Evolutionary conservation across 305 asterid species (phyloP).

Genomic region (Euphrasia arctica): DNA sequence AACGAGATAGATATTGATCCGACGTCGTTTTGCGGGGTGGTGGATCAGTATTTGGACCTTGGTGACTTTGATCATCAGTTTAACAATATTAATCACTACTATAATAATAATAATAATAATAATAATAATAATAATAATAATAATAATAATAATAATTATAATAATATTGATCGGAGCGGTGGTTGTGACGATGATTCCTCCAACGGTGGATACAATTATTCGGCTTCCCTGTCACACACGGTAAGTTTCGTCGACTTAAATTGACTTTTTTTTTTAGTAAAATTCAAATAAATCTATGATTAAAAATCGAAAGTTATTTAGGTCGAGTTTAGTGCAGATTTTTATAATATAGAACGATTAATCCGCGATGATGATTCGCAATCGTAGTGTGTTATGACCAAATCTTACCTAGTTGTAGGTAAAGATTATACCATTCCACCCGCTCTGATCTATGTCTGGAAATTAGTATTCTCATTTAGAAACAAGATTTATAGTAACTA

Average conservation of each 20-base stretch:
- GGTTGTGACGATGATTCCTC: background rate
- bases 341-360: no score
- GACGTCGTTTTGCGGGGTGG: slow-evolving; percentile 32
- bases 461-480: no score
- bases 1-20: background rate
- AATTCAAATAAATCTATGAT: no score
- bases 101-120: background rate
- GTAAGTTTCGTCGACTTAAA: slow-evolving; percentile 32
- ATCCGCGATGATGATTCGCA: no score
- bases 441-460: no score
- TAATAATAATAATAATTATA: slow-evolving; percentile 22
- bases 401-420: no score
- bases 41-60: slow-evolving; percentile 57
- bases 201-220: slow-evolving; percentile 31
- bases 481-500: no score
- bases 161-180: slow-evolving; percentile 17
- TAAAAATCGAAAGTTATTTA: no score
- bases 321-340: no score
- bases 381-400: no score
- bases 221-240: slow-evolving; percentile 38
- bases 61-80: slow-evolving; percentile 38
- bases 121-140: slow-evolving; percentile 29
- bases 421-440: no score
- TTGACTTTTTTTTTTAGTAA: background rate
- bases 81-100: slow-evolving; percentile 18